A percentile compares a stretch with the other conserved stretches of the same genome.
These are phyloP conservation scores for Dianthus caryophyllus DNA, from an alignment of 148 eudicot genomes.

Conservation along the genomic window DNA sequence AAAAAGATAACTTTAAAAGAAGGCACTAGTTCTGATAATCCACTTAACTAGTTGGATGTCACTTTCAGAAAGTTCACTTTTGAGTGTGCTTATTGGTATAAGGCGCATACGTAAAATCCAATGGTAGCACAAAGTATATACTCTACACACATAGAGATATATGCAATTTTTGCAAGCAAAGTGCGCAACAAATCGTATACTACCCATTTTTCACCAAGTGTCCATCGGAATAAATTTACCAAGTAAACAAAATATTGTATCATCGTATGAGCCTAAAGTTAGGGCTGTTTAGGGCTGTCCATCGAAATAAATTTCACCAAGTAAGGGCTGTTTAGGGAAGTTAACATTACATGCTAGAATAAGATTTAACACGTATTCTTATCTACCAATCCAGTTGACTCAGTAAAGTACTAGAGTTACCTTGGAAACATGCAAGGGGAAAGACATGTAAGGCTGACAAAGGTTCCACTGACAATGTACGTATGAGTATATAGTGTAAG, in stretches of 20 bases:
- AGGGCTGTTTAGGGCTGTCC: neutral
- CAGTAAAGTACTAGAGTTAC: neutral
- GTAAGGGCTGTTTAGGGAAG: neutral
- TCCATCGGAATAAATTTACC: neutral
- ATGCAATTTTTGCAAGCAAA: neutral
- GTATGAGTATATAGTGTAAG: neutral
- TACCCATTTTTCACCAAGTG: neutral
- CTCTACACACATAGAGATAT: slow-evolving; percentile 4
- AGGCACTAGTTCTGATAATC: slow-evolving; percentile 22
- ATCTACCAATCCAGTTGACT: neutral
- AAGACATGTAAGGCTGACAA: neutral
- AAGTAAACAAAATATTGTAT: neutral
- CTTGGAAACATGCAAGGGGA: neutral
- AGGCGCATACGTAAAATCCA: slow-evolving; percentile 20
- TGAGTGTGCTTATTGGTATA: slow-evolving; percentile 5
- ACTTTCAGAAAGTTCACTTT: slow-evolving; percentile 13
- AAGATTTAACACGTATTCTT: neutral
- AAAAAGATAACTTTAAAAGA: slow-evolving; percentile 9
- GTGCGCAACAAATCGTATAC: slow-evolving; percentile 1
- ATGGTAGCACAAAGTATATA: slow-evolving; percentile 4
- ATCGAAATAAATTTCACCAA: too few relatives aligned
- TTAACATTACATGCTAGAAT: neutral
- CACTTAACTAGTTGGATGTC: slow-evolving; percentile 14
- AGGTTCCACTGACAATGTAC: neutral
- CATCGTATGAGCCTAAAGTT: neutral